Evolutionary conservation across 2,329 filamentous ascomycete species (phyloP), one percentile per base, ranked within the genome.

Genomic region (Diaporthe sp.): DNA sequence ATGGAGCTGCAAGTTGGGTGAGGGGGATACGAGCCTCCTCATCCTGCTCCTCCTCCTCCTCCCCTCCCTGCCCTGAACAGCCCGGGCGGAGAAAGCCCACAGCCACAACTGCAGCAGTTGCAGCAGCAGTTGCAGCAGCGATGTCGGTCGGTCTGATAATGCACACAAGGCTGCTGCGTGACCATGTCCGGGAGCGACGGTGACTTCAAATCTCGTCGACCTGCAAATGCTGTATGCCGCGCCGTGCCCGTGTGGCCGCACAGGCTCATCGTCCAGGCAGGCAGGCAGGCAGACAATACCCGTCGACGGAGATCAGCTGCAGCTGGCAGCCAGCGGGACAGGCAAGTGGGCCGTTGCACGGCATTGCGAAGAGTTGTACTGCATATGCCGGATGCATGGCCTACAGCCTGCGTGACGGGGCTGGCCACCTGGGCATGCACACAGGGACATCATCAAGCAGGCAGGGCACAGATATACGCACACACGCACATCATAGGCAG

Each of bases 111-210:
- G 32, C 44, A 25, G 42, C 44, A 37, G 44, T 22, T n/a, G 27
- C 30, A 25, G 32, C 44, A 37, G 42, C 61, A 22, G 42, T 13
- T 6, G 44, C 30, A 63, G 25, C 59, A 47, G 59, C 59, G 59
- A 47, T 63, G 59, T 63, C 59, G 63, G 61, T 66, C 61, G 22
- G 63, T 37, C 44, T 66, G 61, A 66, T 66, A 66, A 66, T 27
- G 63, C 63, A 66, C 44, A 51, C 63, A 39, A 66, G 63, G 63
- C 63, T 66, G 63, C 63, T 51, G 63, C 51, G 63, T 51, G 47
- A 66, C 63, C 63, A 27, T 66, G 44, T 19, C 44, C 44, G 63
- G 63, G 50, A 51, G 63, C 22, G 47, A 66, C 44, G 44, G 63
- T 66, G 63, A 66, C 63, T 51, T 66, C 63, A 30, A 51, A 66